Evolutionary conservation across 805 yeast genomes (phyloP), one percentile per base, ranked within the genome.

Genomic region (Lipomyces yamanashiensis): DNA sequence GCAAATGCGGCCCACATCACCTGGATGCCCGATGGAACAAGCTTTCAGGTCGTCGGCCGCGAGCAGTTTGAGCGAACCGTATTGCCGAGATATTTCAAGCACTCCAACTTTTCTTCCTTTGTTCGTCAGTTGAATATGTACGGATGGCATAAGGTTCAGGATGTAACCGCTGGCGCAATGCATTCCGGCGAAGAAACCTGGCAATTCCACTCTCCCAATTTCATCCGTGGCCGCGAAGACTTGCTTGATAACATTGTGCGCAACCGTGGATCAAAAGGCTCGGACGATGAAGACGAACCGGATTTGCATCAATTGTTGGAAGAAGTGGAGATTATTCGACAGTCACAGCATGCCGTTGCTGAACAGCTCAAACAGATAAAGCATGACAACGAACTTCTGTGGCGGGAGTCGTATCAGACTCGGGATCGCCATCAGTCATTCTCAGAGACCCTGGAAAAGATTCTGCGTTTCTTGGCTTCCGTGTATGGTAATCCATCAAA

Each of bases 121-220:
- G 98, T 95, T 15, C 85, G 99, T 66, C 99, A 93, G 74, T 81
- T 93, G 72, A 93, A 93, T 77, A 93, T 95, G 99, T 95, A 95
- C 74, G 99, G 99, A 10, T 95, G 98, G 97, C 98, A 92, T 79
- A 95, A 95, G 77, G 95, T 95, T 3, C 99, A 95, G 76, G 98
- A 95, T 76, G 85, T 92, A 23, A 89, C 79, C 62, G 83, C 88
- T 33, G 98, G 82, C 19, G 76, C 81, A 12, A 76, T 80, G 79
- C 78, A 77, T 60, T 66, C 71, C 7, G 67, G 70, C 19, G 97
- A 92, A 61, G 98, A 95, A 72, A 83, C 86, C 60, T 88, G 92
- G 89, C 96, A 92, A 76, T 95, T 95, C 78, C 87, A 85, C 67
- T 90, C 92, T 67, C 92, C 95, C 1, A 82, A 86, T 72, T 95